Evolutionary conservation across 345 rosid species (phyloP).

Genomic region (Cardamine occulta): DNA sequence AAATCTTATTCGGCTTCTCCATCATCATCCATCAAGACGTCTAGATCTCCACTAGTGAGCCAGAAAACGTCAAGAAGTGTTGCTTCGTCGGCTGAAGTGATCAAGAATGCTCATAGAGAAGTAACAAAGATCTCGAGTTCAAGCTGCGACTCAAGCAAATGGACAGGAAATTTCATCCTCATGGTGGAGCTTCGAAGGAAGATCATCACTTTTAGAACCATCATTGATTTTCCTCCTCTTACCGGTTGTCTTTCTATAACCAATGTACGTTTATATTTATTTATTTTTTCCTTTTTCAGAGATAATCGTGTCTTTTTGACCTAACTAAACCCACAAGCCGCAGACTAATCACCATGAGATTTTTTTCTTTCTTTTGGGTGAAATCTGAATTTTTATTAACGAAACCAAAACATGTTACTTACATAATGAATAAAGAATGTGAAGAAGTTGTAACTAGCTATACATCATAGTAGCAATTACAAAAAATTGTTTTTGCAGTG

Average conservation of each 20-base stretch:
- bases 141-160: constrained; percentile 37
- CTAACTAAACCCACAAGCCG: constrained; percentile 1
- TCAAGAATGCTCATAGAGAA: constrained; percentile 38
- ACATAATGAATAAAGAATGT: constrained; percentile 5
- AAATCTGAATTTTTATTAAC: constrained; percentile 6
- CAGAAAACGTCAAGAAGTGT: constrained; percentile 24
- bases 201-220: constrained; percentile 62
- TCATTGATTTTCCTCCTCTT: constrained; percentile 65
- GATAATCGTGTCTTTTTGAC: not conserved
- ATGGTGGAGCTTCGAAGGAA: constrained; percentile 70
- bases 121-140: constrained; percentile 35
- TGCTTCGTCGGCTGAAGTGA: constrained; percentile 26
- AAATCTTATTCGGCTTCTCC: constrained; percentile 30
- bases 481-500: not conserved
- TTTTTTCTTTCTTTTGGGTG: not conserved
- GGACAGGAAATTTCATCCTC: constrained; percentile 45
- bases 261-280: constrained; percentile 47
- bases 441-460: constrained; percentile 28
- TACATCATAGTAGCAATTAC: constrained; percentile 6
- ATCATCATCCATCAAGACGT: constrained; percentile 30
- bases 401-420: not conserved
- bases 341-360: not conserved
- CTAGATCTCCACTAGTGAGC: constrained; percentile 26
- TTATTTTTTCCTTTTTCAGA: not conserved
- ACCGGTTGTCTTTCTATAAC: constrained; percentile 47